phyloP scores from a whole-genome alignment of 2,329 filamentous ascomycete species.

The Colletotrichum echinochloae region DNA sequence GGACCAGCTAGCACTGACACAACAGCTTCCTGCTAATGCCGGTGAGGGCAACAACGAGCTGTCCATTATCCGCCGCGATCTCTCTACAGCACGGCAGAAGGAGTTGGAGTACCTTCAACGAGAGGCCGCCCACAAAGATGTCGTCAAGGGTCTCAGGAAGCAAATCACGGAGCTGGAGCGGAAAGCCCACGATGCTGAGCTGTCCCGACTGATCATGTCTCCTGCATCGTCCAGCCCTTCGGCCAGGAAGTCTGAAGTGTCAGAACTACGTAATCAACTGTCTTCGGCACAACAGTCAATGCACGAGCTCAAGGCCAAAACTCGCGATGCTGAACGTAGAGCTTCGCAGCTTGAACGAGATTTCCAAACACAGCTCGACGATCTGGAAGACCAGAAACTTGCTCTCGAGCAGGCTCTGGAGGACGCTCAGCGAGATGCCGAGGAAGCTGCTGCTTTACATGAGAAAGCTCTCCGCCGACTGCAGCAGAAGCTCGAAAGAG shows the following conservation, averaged over 20 bases:
- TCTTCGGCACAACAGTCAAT: conserved; percentile 69
- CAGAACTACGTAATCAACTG: conserved; percentile 70
- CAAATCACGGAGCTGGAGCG: conserved; percentile 76
- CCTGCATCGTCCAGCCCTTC: conserved; percentile 64
- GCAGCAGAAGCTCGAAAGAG: conserved; percentile 63
- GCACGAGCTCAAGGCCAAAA: conserved; percentile 63
- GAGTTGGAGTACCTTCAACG: conserved; percentile 74
- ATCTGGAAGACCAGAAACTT: conserved; percentile 69
- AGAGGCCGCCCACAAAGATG: conserved; percentile 73
- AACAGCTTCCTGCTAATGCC: conserved; percentile 49
- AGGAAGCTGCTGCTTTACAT: conserved; percentile 59
- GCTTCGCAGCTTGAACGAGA: conserved; percentile 57
- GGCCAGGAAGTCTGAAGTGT: conserved; percentile 67
- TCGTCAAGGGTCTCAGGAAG: conserved; percentile 71
- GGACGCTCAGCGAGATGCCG: conserved; percentile 63
- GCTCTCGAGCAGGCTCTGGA: conserved; percentile 70
- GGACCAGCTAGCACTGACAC: conserved; percentile 52
- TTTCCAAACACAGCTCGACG: conserved; percentile 66
- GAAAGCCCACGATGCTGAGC: conserved; percentile 73
- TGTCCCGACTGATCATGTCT: conserved; percentile 60
- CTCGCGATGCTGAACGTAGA: conserved; percentile 64
- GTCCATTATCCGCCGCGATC: conserved; percentile 70
- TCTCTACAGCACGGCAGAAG: conserved; percentile 73
- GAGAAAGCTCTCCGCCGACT: conserved; percentile 58
- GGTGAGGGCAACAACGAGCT: conserved; percentile 65